Conservation (phyloP, 345 rosid genomes). For the Brassica cretica region DNA sequence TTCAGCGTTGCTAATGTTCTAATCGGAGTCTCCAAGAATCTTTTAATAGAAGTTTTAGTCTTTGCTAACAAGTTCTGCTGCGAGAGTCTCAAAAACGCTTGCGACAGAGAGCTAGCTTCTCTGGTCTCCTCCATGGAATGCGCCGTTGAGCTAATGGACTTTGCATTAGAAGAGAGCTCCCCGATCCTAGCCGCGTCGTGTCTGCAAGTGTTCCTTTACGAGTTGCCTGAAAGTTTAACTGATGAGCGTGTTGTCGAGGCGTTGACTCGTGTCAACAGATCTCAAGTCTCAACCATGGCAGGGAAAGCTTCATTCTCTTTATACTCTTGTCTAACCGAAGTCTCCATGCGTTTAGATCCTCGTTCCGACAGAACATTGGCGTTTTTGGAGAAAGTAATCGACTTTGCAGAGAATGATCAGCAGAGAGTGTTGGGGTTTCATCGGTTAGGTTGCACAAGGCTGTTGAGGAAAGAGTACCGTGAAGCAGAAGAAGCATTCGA, state of each 20-base stretch:
- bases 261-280: constrained; percentile 53
- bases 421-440: constrained; percentile 85
- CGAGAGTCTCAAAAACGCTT: constrained; percentile 80
- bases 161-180: constrained; percentile 75
- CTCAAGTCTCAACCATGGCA: constrained; percentile 67
- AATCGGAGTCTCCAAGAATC: constrained; percentile 53
- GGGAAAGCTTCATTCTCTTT: constrained; percentile 79
- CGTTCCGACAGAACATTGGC: constrained; percentile 63
- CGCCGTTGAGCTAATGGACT: constrained; percentile 89
- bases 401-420: constrained; percentile 65
- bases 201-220: constrained; percentile 73
- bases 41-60: constrained; percentile 74
- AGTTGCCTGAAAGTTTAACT: constrained; percentile 74
- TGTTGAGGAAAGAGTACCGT: constrained; percentile 77
- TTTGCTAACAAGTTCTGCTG: constrained; percentile 97
- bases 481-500: constrained; percentile 75
- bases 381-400: constrained; percentile 65
- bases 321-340: constrained; percentile 86
- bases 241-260: constrained; percentile 70
- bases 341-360: constrained; percentile 73
- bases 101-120: constrained; percentile 84
- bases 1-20: constrained; percentile 68
- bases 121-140: constrained; percentile 66
- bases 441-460: constrained; percentile 85
- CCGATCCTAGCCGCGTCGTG: constrained; percentile 86